Evolutionary conservation across 2,329 filamentous ascomycete genomes (phyloP), one percentile per base, ranked within the genome.

Genomic region (Elsinoe necatrix): DNA sequence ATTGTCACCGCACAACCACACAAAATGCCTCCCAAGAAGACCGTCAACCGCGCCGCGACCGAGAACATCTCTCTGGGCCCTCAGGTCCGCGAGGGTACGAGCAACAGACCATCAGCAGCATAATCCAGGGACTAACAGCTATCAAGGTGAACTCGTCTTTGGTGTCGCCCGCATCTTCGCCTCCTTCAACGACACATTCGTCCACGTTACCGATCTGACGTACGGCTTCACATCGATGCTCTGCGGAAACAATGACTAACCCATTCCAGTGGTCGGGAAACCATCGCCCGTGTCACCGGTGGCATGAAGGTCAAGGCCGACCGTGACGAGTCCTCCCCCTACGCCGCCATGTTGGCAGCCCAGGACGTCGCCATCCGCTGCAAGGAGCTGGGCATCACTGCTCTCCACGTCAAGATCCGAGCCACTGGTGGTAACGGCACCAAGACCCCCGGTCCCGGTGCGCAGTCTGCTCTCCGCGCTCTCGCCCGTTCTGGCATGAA

Each of bases 251-350:
- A 9, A 16, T 25, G 3, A 47, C 39, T 56, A 34, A 55, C 42
- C 16, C 31, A 7, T 25, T 12, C 75, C 81, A 95, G 89, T 80
- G 93, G 93, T 80, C 93, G 93, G 80, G 93, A 98, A 87, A 98
- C 95, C 80, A 96, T 98, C 82, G 89, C 85, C 85, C 91, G 93
- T 89, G 92, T 98, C 69, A 98, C 95, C 71, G 93, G 95, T 81
- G 95, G 95, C 75, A 98, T 98, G 93, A 98, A 98, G 85, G 93
- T 98, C 85, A 98, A 98, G 87, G 91, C 91, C 78, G 91, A 98
- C 75, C 92, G 93, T 84, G 93, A 98, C 81, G 93, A 98, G 83
- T 97, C 92, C 72, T 97, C 93, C 68, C 93, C 93, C 71, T 98
- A 98, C 84, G 93, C 93, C 72, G 93, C 93, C 80, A 98, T 98